Conservation (phyloP, 2,329 filamentous ascomycete species). For the Helotiales sp. region DNA sequence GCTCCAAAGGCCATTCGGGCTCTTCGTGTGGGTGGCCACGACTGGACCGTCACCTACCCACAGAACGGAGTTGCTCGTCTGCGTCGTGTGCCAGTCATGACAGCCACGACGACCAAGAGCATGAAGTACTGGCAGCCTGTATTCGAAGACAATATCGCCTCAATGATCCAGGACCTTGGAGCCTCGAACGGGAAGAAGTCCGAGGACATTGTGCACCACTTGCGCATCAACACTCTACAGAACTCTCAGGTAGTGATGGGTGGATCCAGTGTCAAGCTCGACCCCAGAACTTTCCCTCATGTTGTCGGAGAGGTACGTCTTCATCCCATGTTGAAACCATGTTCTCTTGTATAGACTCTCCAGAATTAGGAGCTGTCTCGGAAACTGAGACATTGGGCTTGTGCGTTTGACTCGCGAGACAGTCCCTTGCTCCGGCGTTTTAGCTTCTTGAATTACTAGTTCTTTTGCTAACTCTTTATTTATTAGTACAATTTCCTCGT, state of each 20-base stretch:
- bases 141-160: conserved; percentile 7
- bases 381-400: no score
- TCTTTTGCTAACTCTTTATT: no score
- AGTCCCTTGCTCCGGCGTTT: no score
- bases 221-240: conserved; percentile 10
- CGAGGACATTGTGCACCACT: conserved; percentile 11
- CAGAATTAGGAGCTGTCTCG: no score
- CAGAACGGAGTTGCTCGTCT: conserved; percentile 9
- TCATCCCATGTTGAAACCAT: no score
- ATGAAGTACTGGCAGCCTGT: conserved; percentile 8
- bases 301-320: conserved; percentile 14
- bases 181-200: conserved; percentile 1
- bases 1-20: conserved; percentile 13
- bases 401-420: no score
- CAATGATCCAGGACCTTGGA: conserved; percentile 6
- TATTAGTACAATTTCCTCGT: conserved; percentile 20
- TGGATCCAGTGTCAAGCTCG: conserved; percentile 6
- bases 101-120: conserved; percentile 11
- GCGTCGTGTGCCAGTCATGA: conserved; percentile 14
- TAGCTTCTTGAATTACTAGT: no score
- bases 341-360: no score
- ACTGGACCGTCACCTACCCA: conserved; percentile 18
- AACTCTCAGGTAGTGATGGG: conserved; percentile 15
- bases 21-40: conserved; percentile 12
- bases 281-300: conserved; percentile 10